These are phyloP conservation scores for Russula sp. DNA, from an alignment of 768 basidiomycete species.

Conservation along the genomic window DNA sequence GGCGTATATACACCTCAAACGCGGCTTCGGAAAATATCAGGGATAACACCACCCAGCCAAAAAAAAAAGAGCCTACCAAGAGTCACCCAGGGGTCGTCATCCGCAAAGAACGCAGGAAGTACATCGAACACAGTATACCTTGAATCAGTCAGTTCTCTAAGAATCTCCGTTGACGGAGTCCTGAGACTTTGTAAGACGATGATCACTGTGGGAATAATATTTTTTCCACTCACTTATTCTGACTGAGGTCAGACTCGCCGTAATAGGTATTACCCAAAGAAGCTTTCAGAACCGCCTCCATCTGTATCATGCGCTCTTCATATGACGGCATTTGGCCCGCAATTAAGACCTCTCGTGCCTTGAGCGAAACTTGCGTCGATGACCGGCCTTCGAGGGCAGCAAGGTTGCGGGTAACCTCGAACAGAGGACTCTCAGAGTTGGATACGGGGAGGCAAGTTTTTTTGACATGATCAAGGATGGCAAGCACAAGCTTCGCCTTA, in stretches of 20 bases:
- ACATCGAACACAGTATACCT: slow-evolving; percentile 97
- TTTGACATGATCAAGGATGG: slow-evolving; percentile 89
- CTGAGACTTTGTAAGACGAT: slow-evolving; percentile 39
- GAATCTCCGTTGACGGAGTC: slow-evolving; percentile 77
- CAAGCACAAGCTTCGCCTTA: slow-evolving; percentile 85
- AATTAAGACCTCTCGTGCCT: slow-evolving; percentile 96
- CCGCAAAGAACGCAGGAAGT: slow-evolving; percentile 91
- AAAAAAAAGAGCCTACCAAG: slow-evolving; percentile 53
- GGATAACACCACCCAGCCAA: not conserved
- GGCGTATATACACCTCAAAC: slow-evolving; percentile 92
- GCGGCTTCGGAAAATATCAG: slow-evolving; percentile 56
- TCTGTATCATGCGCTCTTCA: slow-evolving; percentile 89
- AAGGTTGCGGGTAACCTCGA: slow-evolving; percentile 73
- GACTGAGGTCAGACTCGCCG: slow-evolving; percentile 72
- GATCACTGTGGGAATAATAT: not conserved
- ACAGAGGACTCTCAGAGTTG: slow-evolving; percentile 67
- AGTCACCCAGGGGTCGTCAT: slow-evolving; percentile 77
- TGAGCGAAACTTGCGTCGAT: slow-evolving; percentile 87
- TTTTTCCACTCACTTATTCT: slow-evolving; percentile 44
- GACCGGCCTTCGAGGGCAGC: slow-evolving; percentile 89
- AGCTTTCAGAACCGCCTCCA: slow-evolving; percentile 89
- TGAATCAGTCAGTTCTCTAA: slow-evolving; percentile 93
- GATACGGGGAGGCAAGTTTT: slow-evolving; percentile 71
- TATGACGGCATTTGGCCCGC: slow-evolving; percentile 95
- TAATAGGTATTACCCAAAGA: slow-evolving; percentile 87